Evolutionary conservation across 2,329 filamentous ascomycete species (phyloP).

Genomic region (Neoscytalidium dimidiatum): DNA sequence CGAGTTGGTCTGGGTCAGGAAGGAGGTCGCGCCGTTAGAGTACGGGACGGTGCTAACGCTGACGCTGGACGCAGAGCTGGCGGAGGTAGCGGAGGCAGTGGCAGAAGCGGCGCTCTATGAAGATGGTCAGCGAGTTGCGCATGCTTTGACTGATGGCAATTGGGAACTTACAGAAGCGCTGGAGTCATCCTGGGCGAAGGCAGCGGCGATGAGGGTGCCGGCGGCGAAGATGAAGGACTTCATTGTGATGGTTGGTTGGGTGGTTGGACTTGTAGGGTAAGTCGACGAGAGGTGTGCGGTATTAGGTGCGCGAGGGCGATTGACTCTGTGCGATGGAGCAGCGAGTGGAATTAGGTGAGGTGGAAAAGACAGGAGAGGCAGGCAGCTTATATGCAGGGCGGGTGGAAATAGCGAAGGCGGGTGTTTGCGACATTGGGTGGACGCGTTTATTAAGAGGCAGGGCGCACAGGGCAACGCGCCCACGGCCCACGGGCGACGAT

Average conservation of each 20-base stretch:
- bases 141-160: not conserved
- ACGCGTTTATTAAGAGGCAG: slow-evolving; percentile 9
- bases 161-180: not conserved
- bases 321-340: not conserved
- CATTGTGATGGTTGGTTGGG: slow-evolving; percentile 12
- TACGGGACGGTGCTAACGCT: slow-evolving; percentile 12
- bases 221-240: slow-evolving; percentile 19
- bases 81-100: not conserved
- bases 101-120: slow-evolving; percentile 8
- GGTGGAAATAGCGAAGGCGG: slow-evolving; percentile 2
- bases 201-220: slow-evolving; percentile 15
- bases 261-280: not conserved
- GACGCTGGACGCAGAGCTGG: not conserved
- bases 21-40: slow-evolving; percentile 32
- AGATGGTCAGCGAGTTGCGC: not conserved
- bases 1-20: slow-evolving; percentile 35
- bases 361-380: not conserved
- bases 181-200: slow-evolving; percentile 14
- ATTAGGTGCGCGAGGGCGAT: not conserved
- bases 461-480: not conserved
- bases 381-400: slow-evolving; percentile 6
- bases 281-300: too few species aligned
- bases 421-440: slow-evolving; percentile 1
- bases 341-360: slow-evolving; percentile 10
- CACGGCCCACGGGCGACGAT: not conserved